These are phyloP conservation scores for Pelargonium nanum DNA, from an alignment of 345 rosid genomes.

Conservation along the genomic window DNA sequence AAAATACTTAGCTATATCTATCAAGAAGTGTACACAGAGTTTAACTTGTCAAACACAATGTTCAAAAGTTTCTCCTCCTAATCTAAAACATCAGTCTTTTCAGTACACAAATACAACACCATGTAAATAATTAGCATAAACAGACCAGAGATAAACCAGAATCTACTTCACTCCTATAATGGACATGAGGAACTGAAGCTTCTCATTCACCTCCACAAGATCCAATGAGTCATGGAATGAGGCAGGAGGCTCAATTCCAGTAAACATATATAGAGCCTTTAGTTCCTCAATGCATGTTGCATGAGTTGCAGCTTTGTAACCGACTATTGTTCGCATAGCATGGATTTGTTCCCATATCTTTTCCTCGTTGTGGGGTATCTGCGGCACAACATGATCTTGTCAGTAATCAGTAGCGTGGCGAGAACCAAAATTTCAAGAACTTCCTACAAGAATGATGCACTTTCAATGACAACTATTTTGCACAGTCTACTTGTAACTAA, in stretches of 20 bases:
- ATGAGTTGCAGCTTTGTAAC: conserved; percentile 34
- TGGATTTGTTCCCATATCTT: conserved; percentile 52
- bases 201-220: conserved; percentile 33
- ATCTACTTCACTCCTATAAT: conserved; percentile 56
- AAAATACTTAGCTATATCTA: too few species aligned
- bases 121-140: too few species aligned
- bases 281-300: conserved; percentile 45
- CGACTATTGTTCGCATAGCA: conserved; percentile 43
- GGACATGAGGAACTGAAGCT: conserved; percentile 55
- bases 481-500: too few species aligned
- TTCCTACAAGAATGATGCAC: too few species aligned
- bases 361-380: conserved; percentile 18
- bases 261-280: conserved; percentile 56
- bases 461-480: too few species aligned
- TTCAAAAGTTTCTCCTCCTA: too few species aligned
- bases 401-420: neutral
- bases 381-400: neutral
- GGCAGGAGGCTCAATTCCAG: conserved; percentile 52
- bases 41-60: too few species aligned
- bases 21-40: too few species aligned
- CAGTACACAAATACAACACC: too few species aligned
- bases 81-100: too few species aligned
- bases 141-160: neutral
- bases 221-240: conserved; percentile 33
- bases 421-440: too few species aligned